Evolutionary conservation across 1,284 basidiomycete species (phyloP), one percentile per base, ranked within the genome.

Genomic region (Austroboletus olivaceoglutinosus): DNA sequence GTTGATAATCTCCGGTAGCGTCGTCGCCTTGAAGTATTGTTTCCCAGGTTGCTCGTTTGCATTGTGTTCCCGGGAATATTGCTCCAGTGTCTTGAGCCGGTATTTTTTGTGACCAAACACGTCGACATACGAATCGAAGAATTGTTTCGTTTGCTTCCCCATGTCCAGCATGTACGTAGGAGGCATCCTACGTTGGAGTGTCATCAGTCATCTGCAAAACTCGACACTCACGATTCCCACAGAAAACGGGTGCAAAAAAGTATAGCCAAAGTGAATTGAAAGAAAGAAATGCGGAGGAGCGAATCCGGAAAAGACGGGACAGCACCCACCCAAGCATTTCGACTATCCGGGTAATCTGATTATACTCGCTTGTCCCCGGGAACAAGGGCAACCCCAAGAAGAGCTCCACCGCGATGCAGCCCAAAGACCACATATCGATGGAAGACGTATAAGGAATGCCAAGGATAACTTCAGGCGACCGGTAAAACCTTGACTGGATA

Each of bases 301-400:
- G 25, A 19, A 30, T 15, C 16, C 15, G 38, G 39, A 19, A 13
- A 48, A 47, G 23, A 52, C 23, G 19, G 41, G 47, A 50, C 13
- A 15, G 9, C 5, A 76, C 87, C 46, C 69, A 94, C 92, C 96
- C 96, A 30, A 99, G 84, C 95, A 99, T 98, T 67, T 98, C 96
- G 38, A 97, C 88, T 56, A 99, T 98, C 47, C 96, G 80, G 34
- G 92, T 94, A 48, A 98, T 82, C 69, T 99, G 96, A 72, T 99
- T 99, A 73, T 98, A 99, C 73, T 99, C 97, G 76, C 93, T 96
- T 21, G 97, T 98, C 22, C 96, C 97, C 2, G 96, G 96, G 75
- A 99, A 99, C 30, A 99, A 76, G 16, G 96, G 96, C 46, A 99
- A 70, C 7, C 96, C 97, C 37, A 98, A 77, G 80, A 98, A 99